Conservation (phyloP, 495 filamentous ascomycete genomes). For the Penicillium coffeae region DNA sequence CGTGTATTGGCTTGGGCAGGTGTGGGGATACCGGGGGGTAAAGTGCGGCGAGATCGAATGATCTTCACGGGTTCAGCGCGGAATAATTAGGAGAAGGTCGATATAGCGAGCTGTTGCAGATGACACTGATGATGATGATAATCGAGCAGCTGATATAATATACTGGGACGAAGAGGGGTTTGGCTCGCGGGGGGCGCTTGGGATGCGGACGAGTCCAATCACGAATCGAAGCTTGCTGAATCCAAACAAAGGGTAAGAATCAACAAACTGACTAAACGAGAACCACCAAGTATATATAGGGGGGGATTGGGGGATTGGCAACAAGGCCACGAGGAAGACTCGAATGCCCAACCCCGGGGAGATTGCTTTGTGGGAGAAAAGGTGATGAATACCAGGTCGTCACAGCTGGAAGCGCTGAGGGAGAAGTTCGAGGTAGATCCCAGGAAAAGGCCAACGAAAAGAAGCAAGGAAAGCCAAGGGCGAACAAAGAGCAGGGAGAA, state of each 20-base stretch:
- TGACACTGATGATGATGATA: not conserved
- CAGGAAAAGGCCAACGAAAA: slow-evolving; percentile 5
- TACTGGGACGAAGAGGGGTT: not conserved
- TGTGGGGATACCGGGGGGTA: slow-evolving; percentile 6
- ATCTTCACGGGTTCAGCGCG: not conserved
- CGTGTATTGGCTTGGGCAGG: slow-evolving; percentile 24
- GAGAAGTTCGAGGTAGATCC: slow-evolving; percentile 7
- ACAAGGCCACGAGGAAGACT: slow-evolving; percentile 13
- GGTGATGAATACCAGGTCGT: not conserved
- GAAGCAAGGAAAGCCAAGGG: slow-evolving; percentile 8
- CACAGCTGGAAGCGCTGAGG: slow-evolving; percentile 6
- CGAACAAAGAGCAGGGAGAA: slow-evolving; percentile 7
- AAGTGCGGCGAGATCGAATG: not conserved
- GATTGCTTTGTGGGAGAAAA: not conserved
- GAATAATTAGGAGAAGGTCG: not conserved
- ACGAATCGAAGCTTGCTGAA: slow-evolving; percentile 8
- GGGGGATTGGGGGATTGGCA: slow-evolving; percentile 15
- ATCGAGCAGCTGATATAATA: slow-evolving; percentile 5
- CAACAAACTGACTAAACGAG: not conserved
- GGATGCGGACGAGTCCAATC: slow-evolving; percentile 11
- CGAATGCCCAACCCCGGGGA: slow-evolving; percentile 1
- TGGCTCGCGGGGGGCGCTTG: not conserved
- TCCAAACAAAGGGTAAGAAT: slow-evolving; percentile 13
- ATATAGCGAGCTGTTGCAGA: not conserved
- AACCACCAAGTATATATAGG: too few species aligned